Percentiles rank a stretch among this genome's conserved stretches.
Conservation (phyloP, 805 yeast genomes). For the Kodamaea kaohsiungensis region DNA sequence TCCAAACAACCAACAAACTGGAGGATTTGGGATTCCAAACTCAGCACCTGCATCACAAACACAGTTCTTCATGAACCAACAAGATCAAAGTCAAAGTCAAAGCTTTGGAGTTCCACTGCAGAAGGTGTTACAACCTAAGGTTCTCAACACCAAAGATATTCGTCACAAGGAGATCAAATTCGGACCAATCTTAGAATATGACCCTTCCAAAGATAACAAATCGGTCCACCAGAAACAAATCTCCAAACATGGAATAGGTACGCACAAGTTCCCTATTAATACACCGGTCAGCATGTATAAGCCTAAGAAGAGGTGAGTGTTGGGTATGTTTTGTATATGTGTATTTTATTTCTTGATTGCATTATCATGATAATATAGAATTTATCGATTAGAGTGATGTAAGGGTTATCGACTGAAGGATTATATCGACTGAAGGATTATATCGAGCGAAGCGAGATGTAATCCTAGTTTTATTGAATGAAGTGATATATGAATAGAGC, state of each 20-base stretch:
- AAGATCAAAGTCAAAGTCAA: background rate
- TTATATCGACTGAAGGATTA: too few species aligned
- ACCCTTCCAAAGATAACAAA: conserved; percentile 34
- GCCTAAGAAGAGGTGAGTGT: conserved; percentile 26
- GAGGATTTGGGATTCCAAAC: conserved; percentile 13
- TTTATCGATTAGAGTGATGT: background rate
- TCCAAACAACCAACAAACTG: conserved; percentile 12
- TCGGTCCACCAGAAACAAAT: conserved; percentile 17
- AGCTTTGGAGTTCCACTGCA: conserved; percentile 1
- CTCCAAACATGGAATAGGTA: conserved; percentile 21
- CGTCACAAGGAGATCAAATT: conserved; percentile 33
- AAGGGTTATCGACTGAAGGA: too few species aligned
- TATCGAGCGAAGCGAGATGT: too few species aligned
- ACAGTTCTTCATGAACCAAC: conserved; percentile 7
- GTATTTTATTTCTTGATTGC: background rate
- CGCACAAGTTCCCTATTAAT: conserved; percentile 32
- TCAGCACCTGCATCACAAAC: conserved; percentile 26
- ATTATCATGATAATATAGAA: background rate
- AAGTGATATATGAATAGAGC: too few species aligned
- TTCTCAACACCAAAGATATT: conserved; percentile 19
- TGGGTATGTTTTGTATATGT: background rate
- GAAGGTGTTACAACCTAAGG: conserved; percentile 8
- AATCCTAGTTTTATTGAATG: too few species aligned
- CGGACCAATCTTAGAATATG: conserved; percentile 43
- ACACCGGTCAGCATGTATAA: conserved; percentile 36